Conservation (phyloP, 805 yeast species). For the Lipomyces yamadae region DNA sequence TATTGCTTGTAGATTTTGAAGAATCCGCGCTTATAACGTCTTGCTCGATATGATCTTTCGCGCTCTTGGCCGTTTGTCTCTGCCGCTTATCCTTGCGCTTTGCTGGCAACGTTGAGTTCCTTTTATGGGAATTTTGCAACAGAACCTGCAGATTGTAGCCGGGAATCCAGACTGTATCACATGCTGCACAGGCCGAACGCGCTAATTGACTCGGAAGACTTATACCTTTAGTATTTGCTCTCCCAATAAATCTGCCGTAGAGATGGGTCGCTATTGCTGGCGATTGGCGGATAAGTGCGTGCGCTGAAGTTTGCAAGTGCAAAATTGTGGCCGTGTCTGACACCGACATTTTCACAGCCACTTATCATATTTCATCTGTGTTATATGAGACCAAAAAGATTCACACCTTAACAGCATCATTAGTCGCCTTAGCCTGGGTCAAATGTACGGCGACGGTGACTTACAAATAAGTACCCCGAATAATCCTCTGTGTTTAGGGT, state of each 20-base stretch:
- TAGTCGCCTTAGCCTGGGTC: no score
- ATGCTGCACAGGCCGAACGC: slow-evolving; percentile 30
- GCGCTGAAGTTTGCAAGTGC: slow-evolving; percentile 31
- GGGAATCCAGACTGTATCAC: slow-evolving; percentile 33
- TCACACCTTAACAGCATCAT: background rate
- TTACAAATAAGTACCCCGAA: no score
- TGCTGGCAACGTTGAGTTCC: background rate
- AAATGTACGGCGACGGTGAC: no score
- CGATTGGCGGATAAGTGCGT: slow-evolving; percentile 10
- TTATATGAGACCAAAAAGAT: background rate
- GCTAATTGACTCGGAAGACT: slow-evolving; percentile 27
- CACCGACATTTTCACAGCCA: slow-evolving; percentile 3
- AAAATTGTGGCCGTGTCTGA: slow-evolving; percentile 6
- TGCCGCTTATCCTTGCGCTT: slow-evolving; percentile 18
- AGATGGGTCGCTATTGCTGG: slow-evolving; percentile 27
- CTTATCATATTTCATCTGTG: background rate
- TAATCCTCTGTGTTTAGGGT: no score
- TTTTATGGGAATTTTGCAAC: background rate
- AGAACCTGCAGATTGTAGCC: slow-evolving; percentile 26
- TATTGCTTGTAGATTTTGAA: background rate
- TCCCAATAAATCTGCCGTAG: slow-evolving; percentile 17
- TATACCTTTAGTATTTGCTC: slow-evolving; percentile 17
- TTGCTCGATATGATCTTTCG: background rate
- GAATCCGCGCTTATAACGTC: background rate
- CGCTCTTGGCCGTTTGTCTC: slow-evolving; percentile 5